Evolutionary conservation across 352 stramenopile species (phyloP).

Genomic region (Pythium diclinum): DNA sequence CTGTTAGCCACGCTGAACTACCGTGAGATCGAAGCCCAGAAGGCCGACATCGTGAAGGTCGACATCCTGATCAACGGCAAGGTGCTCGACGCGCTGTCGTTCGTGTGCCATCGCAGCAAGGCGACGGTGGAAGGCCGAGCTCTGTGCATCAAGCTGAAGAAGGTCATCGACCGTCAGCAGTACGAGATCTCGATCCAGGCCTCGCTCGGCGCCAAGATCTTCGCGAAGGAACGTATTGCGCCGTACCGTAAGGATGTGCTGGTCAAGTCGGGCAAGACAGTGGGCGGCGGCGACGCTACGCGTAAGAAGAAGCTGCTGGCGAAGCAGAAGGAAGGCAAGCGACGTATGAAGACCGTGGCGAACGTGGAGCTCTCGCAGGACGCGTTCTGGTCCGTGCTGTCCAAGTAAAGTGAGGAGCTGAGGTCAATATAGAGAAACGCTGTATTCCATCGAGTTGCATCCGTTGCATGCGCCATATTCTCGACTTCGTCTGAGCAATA

Average conservation of each 20-base stretch:
- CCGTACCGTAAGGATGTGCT: slow-evolving; percentile 97
- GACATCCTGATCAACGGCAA: slow-evolving; percentile 95
- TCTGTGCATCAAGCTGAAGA: slow-evolving; percentile 95
- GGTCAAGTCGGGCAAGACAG: slow-evolving; percentile 94
- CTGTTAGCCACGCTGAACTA: slow-evolving; percentile 91
- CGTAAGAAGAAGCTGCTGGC: slow-evolving; percentile 99
- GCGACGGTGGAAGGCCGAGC: slow-evolving; percentile 74
- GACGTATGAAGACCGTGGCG: slow-evolving; percentile 94
- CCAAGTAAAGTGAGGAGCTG: slow-evolving; percentile 44
- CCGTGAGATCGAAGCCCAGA: slow-evolving; percentile 85
- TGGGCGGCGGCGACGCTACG: slow-evolving; percentile 96
- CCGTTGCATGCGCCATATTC: too few species aligned
- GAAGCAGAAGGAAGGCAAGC: slow-evolving; percentile 99
- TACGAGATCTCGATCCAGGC: slow-evolving; percentile 99
- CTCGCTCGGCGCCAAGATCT: slow-evolving; percentile 93
- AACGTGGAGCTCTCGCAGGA: slow-evolving; percentile 97
- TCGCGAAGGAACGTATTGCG: slow-evolving; percentile 96
- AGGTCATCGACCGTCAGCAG: slow-evolving; percentile 96
- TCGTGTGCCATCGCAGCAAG: slow-evolving; percentile 93
- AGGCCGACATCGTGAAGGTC: slow-evolving; percentile 94
- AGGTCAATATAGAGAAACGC: background rate
- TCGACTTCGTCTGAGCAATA: too few species aligned
- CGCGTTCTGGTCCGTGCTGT: slow-evolving; percentile 97
- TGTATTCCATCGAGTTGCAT: background rate
- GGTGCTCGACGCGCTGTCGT: slow-evolving; percentile 95